These are phyloP conservation scores for Paracoccidioides brasiliensis DNA, from an alignment of 2,329 filamentous ascomycete species.

Conservation along the genomic window DNA sequence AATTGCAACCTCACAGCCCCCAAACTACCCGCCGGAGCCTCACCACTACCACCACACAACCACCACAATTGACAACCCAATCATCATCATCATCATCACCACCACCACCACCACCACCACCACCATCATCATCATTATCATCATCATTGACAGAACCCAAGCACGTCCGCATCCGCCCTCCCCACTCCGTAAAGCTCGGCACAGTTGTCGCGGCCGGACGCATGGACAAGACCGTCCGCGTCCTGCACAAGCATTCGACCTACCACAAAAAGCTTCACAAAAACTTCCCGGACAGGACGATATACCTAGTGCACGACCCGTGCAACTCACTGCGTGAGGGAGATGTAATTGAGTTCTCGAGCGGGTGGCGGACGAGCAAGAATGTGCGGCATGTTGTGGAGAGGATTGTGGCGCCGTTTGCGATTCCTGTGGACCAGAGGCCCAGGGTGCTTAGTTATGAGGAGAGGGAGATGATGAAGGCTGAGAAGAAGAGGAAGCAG, in stretches of 20 bases:
- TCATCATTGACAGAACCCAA: not conserved
- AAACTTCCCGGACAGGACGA: constrained; percentile 23
- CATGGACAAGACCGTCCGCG: constrained; percentile 31
- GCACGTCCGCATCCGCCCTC: not conserved
- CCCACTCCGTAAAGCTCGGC: constrained; percentile 12
- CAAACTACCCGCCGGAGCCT: not conserved
- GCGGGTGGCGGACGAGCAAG: constrained; percentile 26
- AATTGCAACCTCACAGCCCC: not conserved
- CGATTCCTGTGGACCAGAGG: constrained; percentile 21
- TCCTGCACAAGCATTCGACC: constrained; percentile 21
- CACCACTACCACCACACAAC: not conserved
- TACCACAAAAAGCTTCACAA: constrained; percentile 29
- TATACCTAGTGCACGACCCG: constrained; percentile 27
- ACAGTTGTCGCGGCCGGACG: constrained; percentile 30
- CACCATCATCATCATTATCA: not conserved
- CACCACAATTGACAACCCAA: not conserved
- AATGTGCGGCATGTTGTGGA: constrained; percentile 31
- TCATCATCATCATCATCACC: not conserved
- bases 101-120: not conserved
- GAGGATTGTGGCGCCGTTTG: constrained; percentile 31
- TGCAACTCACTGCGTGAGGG: constrained; percentile 30
- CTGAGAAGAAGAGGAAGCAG: constrained; percentile 20
- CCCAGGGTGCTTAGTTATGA: constrained; percentile 21
- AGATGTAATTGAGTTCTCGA: constrained; percentile 34
- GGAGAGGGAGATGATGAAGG: constrained; percentile 14